Evolutionary conservation across 2,329 filamentous ascomycete genomes (phyloP).

Genomic region (Botrytis hyacinthi): DNA sequence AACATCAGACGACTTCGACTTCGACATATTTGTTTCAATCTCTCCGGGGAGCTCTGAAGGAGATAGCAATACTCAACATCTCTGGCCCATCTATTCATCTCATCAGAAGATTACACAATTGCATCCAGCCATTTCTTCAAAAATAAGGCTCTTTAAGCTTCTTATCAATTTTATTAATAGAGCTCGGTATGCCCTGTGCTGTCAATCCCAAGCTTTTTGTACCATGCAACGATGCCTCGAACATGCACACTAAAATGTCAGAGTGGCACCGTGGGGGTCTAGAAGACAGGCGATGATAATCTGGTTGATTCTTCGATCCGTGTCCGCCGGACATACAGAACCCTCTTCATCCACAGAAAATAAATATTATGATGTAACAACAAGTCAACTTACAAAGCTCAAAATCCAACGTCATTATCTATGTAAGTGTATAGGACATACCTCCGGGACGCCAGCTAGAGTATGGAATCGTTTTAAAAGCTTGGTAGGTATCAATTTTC

Average conservation of each 20-base stretch:
- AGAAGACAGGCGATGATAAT: background rate
- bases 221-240: background rate
- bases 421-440: conserved; percentile 10
- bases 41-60: background rate
- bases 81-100: background rate
- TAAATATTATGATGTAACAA: conserved; percentile 16
- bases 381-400: background rate
- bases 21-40: too few relatives aligned
- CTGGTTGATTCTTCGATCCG: background rate
- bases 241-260: background rate
- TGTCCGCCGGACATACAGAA: background rate
- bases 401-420: conserved; percentile 8
- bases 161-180: background rate
- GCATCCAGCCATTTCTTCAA: background rate
- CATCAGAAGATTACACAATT: background rate
- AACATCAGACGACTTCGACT: too few relatives aligned
- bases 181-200: conserved; percentile 4
- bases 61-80: background rate
- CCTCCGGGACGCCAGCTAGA: background rate
- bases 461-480: background rate
- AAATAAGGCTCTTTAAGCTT: background rate
- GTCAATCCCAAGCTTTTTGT: background rate
- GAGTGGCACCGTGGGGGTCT: background rate
- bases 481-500: conserved; percentile 8
- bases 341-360: background rate